Percentiles rank a stretch among this genome's conserved stretches.
phyloP scores from a whole-genome alignment of 768 basidiomycete genomes.

The Xanthoconium purpureum region DNA sequence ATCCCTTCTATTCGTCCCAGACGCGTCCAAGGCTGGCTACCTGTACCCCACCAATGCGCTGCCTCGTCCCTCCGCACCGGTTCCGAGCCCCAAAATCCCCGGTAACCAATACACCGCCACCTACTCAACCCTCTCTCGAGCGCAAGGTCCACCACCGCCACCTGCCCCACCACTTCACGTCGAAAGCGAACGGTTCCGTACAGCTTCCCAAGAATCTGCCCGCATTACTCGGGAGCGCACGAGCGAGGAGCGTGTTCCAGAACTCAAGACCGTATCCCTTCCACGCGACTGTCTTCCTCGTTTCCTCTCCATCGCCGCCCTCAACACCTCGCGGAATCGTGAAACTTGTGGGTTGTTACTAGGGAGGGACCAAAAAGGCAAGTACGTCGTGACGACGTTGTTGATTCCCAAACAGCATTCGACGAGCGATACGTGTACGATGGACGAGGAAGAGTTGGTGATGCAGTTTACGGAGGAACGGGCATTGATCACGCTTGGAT shows the following conservation, averaged over 20 bases:
- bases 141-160: conserved; percentile 21
- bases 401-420: conserved; percentile 87
- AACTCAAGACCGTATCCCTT: conserved; percentile 62
- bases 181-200: conserved; percentile 30
- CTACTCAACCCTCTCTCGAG: conserved; percentile 29
- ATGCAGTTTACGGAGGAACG: conserved; percentile 81
- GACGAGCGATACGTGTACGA: conserved; percentile 88
- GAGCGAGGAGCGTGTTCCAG: conserved; percentile 35
- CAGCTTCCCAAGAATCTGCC: conserved; percentile 34
- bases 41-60: conserved; percentile 36
- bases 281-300: conserved; percentile 71
- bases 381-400: conserved; percentile 73
- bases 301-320: conserved; percentile 73
- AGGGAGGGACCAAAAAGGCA: conserved; percentile 60
- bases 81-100: conserved; percentile 4
- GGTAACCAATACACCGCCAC: conserved; percentile 16
- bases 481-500: conserved; percentile 82
- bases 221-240: conserved; percentile 32
- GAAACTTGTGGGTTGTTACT: conserved; percentile 88
- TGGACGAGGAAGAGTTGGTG: conserved; percentile 87
- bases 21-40: conserved; percentile 23
- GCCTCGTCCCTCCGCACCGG: conserved; percentile 30
- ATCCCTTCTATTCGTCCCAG: conserved; percentile 46
- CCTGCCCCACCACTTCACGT: conserved; percentile 23
- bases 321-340: conserved; percentile 72